A percentile compares a stretch with the other conserved stretches of the same genome.
phyloP scores from a whole-genome alignment of 2,329 filamentous ascomycete genomes.

The Verticillium albo-atrum region DNA sequence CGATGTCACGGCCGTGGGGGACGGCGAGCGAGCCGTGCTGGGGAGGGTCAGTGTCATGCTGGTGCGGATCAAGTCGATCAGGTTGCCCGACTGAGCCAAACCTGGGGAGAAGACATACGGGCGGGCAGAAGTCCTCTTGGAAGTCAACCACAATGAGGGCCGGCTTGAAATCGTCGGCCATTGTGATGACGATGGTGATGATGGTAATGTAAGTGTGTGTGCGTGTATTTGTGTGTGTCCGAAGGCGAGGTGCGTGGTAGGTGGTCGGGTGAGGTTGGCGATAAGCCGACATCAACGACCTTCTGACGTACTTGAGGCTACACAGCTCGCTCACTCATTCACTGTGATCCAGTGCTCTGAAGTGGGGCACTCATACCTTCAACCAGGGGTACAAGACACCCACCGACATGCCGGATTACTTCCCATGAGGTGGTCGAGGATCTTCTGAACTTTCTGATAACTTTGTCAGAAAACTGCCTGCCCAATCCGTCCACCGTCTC shows the following conservation, averaged over 20 bases:
- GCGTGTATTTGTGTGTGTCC: too few species aligned
- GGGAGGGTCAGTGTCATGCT: constrained; percentile 13
- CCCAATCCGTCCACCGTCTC: too few species aligned
- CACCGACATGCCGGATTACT: too few species aligned
- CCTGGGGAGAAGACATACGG: constrained; percentile 56
- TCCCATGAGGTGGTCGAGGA: too few species aligned
- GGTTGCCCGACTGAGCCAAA: not conserved
- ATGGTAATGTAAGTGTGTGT: too few species aligned
- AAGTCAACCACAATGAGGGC: constrained; percentile 74
- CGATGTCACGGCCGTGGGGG: constrained; percentile 64
- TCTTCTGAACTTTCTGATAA: too few species aligned
- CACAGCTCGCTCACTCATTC: too few species aligned
- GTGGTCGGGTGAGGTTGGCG: not conserved
- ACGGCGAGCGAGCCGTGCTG: constrained; percentile 85
- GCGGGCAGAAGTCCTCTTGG: constrained; percentile 93
- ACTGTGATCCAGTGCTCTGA: too few species aligned
- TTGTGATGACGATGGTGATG: not conserved
- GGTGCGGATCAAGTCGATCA: not conserved
- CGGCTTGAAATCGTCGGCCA: constrained; percentile 32
- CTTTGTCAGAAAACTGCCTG: too few species aligned
- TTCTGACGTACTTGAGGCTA: not conserved
- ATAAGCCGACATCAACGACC: not conserved
- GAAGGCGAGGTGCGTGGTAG: not conserved
- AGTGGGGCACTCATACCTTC: not conserved
- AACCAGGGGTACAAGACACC: too few species aligned